Base-by-base conservation (phyloP, 441 rosid species). In the Euphorbia corollata region DNA sequence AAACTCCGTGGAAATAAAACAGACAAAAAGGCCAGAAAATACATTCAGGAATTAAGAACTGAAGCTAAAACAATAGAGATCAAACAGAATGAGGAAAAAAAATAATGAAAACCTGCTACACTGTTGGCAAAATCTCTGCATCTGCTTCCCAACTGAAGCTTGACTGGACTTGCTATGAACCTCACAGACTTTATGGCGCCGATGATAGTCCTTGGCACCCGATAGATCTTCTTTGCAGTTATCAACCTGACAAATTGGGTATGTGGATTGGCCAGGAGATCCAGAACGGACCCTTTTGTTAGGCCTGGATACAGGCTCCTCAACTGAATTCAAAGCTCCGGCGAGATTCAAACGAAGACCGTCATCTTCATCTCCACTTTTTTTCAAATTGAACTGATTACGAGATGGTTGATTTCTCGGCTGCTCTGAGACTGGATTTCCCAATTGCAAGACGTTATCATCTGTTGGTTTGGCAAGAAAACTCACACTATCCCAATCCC, bases 121-220 rank as follows among this genome's bases (percentile, higher is more conserved):
- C 88, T 91, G 98, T 75, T 91, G 98, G 75, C 98, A 91, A 51
- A 91, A 91, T 83, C 98, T 84, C 81, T 91, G 98, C 96, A 91
- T 84, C 83, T 87, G 98, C 68, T 87, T 86, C 53, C 83, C 88
- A 24, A 91, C 92, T 4, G 83, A 82, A 59, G 94, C 91, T 72
- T 86, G 82, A 11, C 88, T 75, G 67, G 92, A 79, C 78, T 91
- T 91, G 80, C 98, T 91, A 68, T 91, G 98, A 78, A 77, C 65
- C 75, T 86, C 88, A 55, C 98, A 91, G 16, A 91, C 98, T 75
- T 87, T 91, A 79, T 91, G 97, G 23, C 97, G 85, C 47, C 98
- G 87, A 39, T 91, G 98, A 75, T 89, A 91, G 67, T 91, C 98
- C 75, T 89, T 91, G 4, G 86, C 96, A 79, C 57, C 83, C 13